Base-by-base conservation (phyloP, 2,329 filamentous ascomycete species). In the Thyridium curvatum region DNA sequence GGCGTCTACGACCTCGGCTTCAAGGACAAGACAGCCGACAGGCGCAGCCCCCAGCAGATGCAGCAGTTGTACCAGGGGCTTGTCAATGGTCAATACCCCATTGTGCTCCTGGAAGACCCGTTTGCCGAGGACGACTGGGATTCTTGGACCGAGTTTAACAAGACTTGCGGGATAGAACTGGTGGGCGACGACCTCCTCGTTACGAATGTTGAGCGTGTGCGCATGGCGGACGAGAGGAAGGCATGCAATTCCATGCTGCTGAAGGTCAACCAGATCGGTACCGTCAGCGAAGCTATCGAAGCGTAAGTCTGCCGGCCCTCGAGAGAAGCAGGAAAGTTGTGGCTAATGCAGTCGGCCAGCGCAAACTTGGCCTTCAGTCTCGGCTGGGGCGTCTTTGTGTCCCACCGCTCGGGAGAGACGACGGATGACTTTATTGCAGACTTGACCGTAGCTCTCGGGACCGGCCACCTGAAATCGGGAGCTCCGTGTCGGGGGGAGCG, bases 391-490 rank as follows among this genome's bases (percentile, higher is more conserved):
- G 62, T 66, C 14, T 66, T 67, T 39, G 63, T 67, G 7, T 65
- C 61, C 6, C 63, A 66, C 41, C 58, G 62, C 18, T 64, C 59
- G 5, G 62, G 63, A 8, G 62, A 68, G 47, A 65, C 62, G 1
- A 64, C 53, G 1, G 63, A 68, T 44, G 62, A 65, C 41, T 67
- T 66, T 45, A 65, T 68, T 38, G 61, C 64, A 9, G 64, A 68
- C 47, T 39, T 68, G 8, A 53, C 55, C 0, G 61, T 67, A 3
- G 63, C 51, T 8, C 45, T 67, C 3, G 38, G 55, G 8, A 52
- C 59, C 3, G 64, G 64, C 5, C 61, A 67, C 49, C 38, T 66
- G 30, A 67, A 67, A 44, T 54, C 61, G 14, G 62, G 64, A 30
- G 53, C 54, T 14, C 64, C 64, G 2, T 58, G 52, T 37, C 54